Conservation (phyloP, 306 rosid genomes). For the Quercus engelmannii region DNA sequence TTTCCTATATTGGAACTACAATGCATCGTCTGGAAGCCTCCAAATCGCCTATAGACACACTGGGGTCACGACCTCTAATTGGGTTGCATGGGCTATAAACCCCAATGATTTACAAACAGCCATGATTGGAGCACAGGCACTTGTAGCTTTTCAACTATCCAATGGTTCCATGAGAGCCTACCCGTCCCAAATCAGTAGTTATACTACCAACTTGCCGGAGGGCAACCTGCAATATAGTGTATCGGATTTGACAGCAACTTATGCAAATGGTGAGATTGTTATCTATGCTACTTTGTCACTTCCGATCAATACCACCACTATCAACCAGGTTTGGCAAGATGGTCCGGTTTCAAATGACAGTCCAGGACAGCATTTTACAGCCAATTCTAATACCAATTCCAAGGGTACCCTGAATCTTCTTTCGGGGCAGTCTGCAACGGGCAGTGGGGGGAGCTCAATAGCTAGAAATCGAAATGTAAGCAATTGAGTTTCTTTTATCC, state of each 20-base stretch:
- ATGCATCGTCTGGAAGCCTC: constrained; percentile 31
- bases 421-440: constrained; percentile 38
- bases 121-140: constrained; percentile 59
- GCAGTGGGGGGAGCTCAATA: constrained; percentile 19
- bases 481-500: not conserved
- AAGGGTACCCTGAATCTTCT: constrained; percentile 46
- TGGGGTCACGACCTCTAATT: constrained; percentile 30
- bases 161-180: constrained; percentile 17
- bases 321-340: constrained; percentile 71
- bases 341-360: constrained; percentile 37
- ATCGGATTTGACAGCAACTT: constrained; percentile 19
- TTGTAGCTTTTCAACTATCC: constrained; percentile 43
- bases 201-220: not conserved
- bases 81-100: constrained; percentile 82
- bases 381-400: constrained; percentile 1
- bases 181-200: constrained; percentile 12
- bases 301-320: constrained; percentile 13
- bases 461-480: constrained; percentile 52
- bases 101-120: not conserved
- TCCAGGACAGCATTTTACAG: not conserved
- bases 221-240: constrained; percentile 24
- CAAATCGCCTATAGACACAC: constrained; percentile 54
- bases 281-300: constrained; percentile 48
- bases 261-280: constrained; percentile 33
- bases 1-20: constrained; percentile 59